Base-by-base conservation (phyloP, 2,329 filamentous ascomycete species). In the Trichoderma semiorbis region DNA sequence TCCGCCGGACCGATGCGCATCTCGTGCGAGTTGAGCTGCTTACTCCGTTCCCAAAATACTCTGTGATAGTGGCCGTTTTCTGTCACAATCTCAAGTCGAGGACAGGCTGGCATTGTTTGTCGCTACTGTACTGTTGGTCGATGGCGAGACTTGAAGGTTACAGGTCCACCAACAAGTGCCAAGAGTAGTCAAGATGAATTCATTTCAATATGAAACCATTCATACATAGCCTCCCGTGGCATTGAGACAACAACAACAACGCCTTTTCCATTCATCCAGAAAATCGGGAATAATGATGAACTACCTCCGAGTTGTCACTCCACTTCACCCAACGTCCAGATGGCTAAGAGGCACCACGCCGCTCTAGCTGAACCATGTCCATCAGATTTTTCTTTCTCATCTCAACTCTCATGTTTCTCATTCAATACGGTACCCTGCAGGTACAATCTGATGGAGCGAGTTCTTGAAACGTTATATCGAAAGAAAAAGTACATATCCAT, bases 1-100 rank as follows among this genome's bases (percentile, higher is more conserved):
- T 69, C 66, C 66, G 36, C 55, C 66, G 57, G 57, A 69, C 66
- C 66, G 57, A 61, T 28, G 57, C 66, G 66, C 57, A 61, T 61
- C 66, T 69, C 39, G 57, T 69, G 39, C 39, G 57, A 69, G 39
- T 61, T 28, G 64, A 57, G 5, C 18, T 28, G 21, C 24, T 26
- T 11, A 36, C 18, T 55, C 32, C 8, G 30, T 34, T 34, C 43
- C 12, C 16, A 55, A 11, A 21, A 32, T 55, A 36, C 47, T 36
- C 24, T 11, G 1, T 28, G 32, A 24, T 30, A 5, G 5, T 34
- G n/a, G 12, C 34, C 34, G 16, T 57, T 53, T 43, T 55, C 12
- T 14, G 30, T 28, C 32, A 63, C 18, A 3, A 18, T 3, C n/a
- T 16, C 34, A 36, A 14, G 34, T 36, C 26, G 36, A 53, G 21